phyloP scores from a whole-genome alignment of 2,329 filamentous ascomycete species.

The Penicillium griseofulvum region DNA sequence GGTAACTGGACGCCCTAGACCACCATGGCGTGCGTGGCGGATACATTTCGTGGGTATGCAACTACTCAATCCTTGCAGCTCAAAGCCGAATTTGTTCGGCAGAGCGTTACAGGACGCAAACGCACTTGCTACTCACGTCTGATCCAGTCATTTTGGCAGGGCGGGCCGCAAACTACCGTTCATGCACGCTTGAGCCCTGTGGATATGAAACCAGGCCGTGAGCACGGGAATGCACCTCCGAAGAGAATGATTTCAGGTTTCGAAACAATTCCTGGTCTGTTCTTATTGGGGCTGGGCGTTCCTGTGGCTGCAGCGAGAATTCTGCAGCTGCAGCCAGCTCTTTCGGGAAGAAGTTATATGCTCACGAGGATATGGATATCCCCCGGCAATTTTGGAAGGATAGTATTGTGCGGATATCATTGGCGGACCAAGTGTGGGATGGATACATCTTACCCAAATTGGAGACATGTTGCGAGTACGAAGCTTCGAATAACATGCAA shows the following conservation, averaged over 20 bases:
- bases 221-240: not conserved
- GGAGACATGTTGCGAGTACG: not conserved
- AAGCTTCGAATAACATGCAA: constrained; percentile 18
- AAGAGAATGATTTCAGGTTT: not conserved
- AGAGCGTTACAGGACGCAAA: constrained; percentile 1
- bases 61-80: constrained; percentile 2
- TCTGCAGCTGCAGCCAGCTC: not conserved
- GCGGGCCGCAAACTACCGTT: constrained; percentile 18
- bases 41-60: not conserved
- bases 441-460: not conserved
- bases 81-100: not conserved
- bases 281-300: not conserved
- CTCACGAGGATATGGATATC: not conserved
- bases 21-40: not conserved
- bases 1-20: not conserved
- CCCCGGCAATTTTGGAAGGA: not conserved
- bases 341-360: not conserved
- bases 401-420: not conserved
- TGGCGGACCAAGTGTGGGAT: not conserved
- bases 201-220: not conserved
- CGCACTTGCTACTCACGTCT: not conserved
- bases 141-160: not conserved
- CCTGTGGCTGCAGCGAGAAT: not conserved
- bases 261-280: not conserved
- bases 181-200: constrained; percentile 18